Evolutionary conservation across 2,329 filamentous ascomycete genomes (phyloP).

Genomic region (Colletotrichum abscissum): DNA sequence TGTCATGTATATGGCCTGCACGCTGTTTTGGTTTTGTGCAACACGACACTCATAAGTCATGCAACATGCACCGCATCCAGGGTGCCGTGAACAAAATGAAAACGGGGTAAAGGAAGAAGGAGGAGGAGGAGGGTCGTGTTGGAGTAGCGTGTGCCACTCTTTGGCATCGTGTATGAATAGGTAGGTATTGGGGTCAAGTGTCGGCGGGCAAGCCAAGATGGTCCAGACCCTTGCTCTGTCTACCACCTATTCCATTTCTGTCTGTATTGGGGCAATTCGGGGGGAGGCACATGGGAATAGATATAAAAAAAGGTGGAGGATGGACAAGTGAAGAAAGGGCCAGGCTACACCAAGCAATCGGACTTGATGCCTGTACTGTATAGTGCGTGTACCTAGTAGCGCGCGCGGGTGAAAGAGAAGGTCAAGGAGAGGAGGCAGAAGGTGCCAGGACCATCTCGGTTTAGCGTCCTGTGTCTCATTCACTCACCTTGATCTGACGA

Average conservation of each 20-base stretch:
- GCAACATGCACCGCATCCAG: conserved; percentile 11
- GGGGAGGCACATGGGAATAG: not conserved
- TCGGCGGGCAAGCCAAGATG: conserved; percentile 14
- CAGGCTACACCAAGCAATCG: not conserved
- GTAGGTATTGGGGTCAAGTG: not conserved
- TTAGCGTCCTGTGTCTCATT: conserved; percentile 3
- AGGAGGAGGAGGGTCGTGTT: not conserved
- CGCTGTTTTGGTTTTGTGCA: conserved; percentile 10
- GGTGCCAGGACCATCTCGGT: conserved; percentile 20
- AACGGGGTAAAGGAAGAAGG: not conserved
- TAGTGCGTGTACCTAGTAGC: not conserved
- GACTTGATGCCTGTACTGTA: not conserved
- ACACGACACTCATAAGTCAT: conserved; percentile 9
- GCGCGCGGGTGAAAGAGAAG: not conserved
- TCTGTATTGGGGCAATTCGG: conserved; percentile 3
- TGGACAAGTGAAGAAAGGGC: not conserved
- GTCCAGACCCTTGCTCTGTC: conserved; percentile 20
- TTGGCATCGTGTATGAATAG: conserved; percentile 17
- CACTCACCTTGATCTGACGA: conserved; percentile 26
- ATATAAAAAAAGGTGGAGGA: conserved; percentile 12
- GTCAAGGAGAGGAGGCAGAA: conserved; percentile 1
- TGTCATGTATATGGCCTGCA: conserved; percentile 14
- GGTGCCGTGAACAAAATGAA: conserved; percentile 1
- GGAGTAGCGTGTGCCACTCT: conserved; percentile 16
- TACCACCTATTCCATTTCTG: not conserved